Evolutionary conservation across 768 basidiomycete species (phyloP), one percentile per base, ranked within the genome.

Genomic region (Obba rivulosa): DNA sequence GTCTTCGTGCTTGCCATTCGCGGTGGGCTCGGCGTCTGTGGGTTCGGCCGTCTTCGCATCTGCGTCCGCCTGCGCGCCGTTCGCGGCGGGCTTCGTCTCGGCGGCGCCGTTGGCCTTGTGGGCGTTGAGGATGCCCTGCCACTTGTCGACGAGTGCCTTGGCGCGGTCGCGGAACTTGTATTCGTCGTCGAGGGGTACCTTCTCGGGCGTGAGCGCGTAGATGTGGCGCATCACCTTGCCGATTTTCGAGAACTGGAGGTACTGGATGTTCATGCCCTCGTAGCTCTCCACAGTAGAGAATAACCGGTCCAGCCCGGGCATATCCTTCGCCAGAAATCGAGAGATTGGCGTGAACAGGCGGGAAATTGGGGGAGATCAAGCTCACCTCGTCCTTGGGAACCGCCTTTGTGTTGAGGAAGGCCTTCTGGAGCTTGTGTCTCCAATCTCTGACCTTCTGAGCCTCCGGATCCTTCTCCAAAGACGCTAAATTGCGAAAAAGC

Each of bases 161-260:
- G 86, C 83, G 21, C 89, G 80, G 7, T 80, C 75, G 25, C 79
- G 77, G 72, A 92, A 86, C 53, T 82, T 75, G 72, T 80, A 78
- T 58, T 89, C 81, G 42, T 79, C 75, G 52, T 80, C 73, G 34
- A 70, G 70, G 4, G 88, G 86, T 17, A 90, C 78, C 57, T 71
- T 76, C 16, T 74, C 72, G 31, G 70, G 66, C 4, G 64, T 38
- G 8, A 87, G 73, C 7, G 75, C 72, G 22, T 82, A 72, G 57
- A 93, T 87, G 66, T 90, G 87, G 57, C 88, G 87, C 87, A 93
- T 89, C 28, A 93, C 89, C 71, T 86, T 85, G 65, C 80, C 82
- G 54, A 88, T 85, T 66, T 89, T 88, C 43, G 88, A 90, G 68
- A 81, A 83, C 82, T 88, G 62, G 36, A 93, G 77, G 57, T 90